phyloP scores from a whole-genome alignment of 1,139 yeast genomes.

The Magnusiomyces paraingens region DNA sequence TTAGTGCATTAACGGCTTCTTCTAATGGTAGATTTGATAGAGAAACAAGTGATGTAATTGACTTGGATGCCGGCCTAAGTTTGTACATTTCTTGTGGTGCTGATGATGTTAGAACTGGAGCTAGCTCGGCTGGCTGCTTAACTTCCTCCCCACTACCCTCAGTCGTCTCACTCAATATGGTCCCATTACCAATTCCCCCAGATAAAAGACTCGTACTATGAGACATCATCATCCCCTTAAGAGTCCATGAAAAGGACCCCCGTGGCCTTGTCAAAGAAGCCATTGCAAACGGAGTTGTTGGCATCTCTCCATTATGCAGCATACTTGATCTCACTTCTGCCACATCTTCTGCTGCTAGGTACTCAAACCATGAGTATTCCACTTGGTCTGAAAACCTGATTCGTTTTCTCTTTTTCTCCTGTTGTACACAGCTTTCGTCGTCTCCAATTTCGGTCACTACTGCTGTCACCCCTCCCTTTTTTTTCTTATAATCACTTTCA shows the following conservation, averaged over 20 bases:
- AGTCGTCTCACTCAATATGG: background rate
- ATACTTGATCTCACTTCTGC: background rate
- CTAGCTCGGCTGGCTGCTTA: background rate
- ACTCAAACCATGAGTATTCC: slow-evolving; percentile 5
- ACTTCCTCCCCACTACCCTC: background rate
- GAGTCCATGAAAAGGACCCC: no score
- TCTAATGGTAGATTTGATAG: no score
- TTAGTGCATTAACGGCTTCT: no score
- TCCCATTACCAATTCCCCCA: background rate
- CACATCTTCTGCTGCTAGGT: background rate
- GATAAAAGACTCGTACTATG: background rate
- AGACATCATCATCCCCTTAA: no score
- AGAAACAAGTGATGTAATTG: no score
- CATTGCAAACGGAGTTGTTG: no score
- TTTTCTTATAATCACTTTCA: background rate
- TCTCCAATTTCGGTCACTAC: background rate
- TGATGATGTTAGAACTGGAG: no score
- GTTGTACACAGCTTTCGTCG: background rate
- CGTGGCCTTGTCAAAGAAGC: no score
- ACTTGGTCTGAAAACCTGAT: background rate
- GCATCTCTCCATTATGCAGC: no score
- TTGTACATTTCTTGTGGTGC: no score
- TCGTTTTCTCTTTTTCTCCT: background rate
- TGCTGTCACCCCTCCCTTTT: background rate
- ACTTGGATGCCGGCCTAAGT: no score